Evolutionary conservation across 208 protist genomes (phyloP).

Genomic region (Trypanosomatidae sp.): DNA sequence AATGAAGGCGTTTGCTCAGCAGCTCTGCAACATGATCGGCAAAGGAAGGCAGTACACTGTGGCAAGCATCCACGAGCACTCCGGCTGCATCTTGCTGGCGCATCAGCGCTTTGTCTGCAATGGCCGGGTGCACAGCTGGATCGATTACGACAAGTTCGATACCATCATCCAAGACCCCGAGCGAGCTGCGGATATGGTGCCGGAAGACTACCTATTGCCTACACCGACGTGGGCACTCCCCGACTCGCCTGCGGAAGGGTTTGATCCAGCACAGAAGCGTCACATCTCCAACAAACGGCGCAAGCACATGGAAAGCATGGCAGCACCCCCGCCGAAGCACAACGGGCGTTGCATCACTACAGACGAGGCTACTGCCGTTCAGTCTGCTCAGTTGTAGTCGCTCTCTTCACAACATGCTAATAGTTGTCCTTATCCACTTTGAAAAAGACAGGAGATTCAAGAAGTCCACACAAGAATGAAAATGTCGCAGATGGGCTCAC

Average conservation of each 20-base stretch:
- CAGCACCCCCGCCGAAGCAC: not conserved
- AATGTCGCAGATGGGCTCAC: not conserved
- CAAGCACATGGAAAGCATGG: constrained; percentile 20
- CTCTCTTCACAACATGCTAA: constrained; percentile 2
- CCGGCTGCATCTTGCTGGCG: constrained; percentile 84
- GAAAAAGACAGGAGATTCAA: not conserved
- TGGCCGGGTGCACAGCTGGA: constrained; percentile 79
- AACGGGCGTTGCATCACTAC: not conserved
- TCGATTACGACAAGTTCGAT: constrained; percentile 89
- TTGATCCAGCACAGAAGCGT: constrained; percentile 80
- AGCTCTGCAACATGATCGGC: constrained; percentile 57
- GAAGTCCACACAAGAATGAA: not conserved
- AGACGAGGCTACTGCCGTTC: not conserved
- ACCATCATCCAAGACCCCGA: constrained; percentile 41
- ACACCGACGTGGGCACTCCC: constrained; percentile 78
- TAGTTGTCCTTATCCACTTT: not conserved
- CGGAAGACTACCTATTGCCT: constrained; percentile 74
- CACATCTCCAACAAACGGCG: constrained; percentile 61
- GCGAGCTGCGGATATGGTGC: constrained; percentile 30
- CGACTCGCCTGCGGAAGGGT: constrained; percentile 68
- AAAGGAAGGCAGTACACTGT: constrained; percentile 69
- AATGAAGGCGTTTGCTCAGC: constrained; percentile 72
- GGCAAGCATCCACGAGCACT: constrained; percentile 90
- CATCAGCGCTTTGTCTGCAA: constrained; percentile 67
- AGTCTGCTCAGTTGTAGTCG: constrained; percentile 2